These are phyloP conservation scores for Amphicarpaea edgeworthii DNA, from an alignment of 306 rosid species.

Conservation along the genomic window DNA sequence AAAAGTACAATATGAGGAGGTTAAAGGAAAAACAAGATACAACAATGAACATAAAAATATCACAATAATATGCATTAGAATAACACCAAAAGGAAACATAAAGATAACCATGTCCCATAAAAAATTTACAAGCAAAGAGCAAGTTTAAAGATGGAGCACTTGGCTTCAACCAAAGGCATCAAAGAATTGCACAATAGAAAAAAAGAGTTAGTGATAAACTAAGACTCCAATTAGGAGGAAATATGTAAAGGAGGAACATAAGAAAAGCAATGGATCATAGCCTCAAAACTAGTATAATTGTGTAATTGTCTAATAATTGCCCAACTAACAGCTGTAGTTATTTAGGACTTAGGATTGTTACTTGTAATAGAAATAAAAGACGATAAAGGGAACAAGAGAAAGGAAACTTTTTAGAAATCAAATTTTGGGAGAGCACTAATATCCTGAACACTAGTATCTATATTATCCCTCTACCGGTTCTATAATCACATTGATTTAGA, in stretches of 20 bases:
- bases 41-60: background rate
- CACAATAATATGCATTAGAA: background rate
- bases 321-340: background rate
- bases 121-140: background rate
- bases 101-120: background rate
- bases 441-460: background rate
- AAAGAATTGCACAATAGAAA: too few species aligned
- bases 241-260: background rate
- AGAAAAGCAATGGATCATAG: background rate
- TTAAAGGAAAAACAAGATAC: constrained; percentile 7
- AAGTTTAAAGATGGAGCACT: too few species aligned
- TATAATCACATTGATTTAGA: background rate
- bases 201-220: too few species aligned
- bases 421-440: background rate
- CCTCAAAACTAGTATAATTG: background rate
- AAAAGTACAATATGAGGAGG: background rate
- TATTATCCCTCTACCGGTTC: background rate
- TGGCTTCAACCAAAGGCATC: too few species aligned
- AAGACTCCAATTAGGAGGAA: background rate
- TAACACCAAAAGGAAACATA: background rate
- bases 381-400: background rate
- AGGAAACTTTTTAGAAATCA: background rate
- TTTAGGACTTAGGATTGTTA: background rate
- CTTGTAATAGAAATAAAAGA: background rate
- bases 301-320: background rate